Percentiles rank a stretch among this genome's conserved stretches.
These are phyloP conservation scores for Sungouiozyma intestinalis DNA, from an alignment of 805 yeast species.

Conservation along the genomic window DNA sequence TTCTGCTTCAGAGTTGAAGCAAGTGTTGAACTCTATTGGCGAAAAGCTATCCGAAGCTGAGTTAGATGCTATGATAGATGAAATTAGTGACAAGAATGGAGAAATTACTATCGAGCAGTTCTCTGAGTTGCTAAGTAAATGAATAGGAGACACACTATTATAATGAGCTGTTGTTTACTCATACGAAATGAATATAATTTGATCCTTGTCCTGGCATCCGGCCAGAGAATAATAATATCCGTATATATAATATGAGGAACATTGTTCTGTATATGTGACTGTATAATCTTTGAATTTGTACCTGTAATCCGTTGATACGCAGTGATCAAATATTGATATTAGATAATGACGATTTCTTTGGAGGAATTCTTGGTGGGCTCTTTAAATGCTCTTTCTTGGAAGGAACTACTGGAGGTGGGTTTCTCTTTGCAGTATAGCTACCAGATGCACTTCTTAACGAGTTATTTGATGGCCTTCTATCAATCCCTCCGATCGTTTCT, in stretches of 20 bases:
- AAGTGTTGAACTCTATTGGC: conserved; percentile 93
- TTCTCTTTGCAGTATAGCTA: conserved; percentile 3
- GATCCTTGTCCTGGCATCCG: too few species aligned
- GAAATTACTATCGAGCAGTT: conserved; percentile 94
- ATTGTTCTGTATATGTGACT: neutral
- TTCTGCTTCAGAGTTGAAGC: conserved; percentile 88
- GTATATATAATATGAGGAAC: too few species aligned
- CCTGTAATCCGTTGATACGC: too few species aligned
- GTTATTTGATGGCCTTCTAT: conserved; percentile 9
- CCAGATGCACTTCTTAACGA: conserved; percentile 8
- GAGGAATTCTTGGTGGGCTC: conserved; percentile 1
- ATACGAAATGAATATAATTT: too few species aligned
- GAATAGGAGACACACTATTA: too few species aligned
- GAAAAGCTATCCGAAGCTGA: conserved; percentile 92
- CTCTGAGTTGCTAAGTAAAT: conserved; percentile 76
- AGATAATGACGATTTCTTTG: neutral
- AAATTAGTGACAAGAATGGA: conserved; percentile 91
- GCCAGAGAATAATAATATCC: too few species aligned
- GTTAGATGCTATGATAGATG: conserved; percentile 91
- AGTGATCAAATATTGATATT: neutral
- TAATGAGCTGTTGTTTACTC: too few species aligned
- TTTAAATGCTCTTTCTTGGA: conserved; percentile 9
- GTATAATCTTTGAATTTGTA: neutral
- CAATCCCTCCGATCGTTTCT: conserved; percentile 1
- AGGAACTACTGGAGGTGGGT: conserved; percentile 13